Percentiles rank a stretch among this genome's conserved stretches.
Evolutionary conservation across 176 grass and related monocot species (phyloP).

Genomic region (Oryza rufipogon): DNA sequence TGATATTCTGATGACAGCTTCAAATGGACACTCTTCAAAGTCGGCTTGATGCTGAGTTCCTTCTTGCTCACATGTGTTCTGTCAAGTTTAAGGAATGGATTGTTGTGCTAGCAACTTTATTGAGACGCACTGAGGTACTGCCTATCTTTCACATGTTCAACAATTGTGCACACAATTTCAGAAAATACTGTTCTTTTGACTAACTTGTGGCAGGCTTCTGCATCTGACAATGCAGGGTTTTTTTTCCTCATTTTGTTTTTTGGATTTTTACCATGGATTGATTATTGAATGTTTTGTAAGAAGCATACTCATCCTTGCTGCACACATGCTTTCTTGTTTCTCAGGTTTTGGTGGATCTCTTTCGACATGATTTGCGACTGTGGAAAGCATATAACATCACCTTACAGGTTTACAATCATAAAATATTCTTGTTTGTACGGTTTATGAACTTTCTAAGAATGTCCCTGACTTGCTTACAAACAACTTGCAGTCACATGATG

Average conservation of each 20-base stretch:
- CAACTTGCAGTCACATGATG: conserved; percentile 74
- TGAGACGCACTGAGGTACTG: conserved; percentile 85
- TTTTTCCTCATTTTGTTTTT: not conserved
- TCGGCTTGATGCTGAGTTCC: conserved; percentile 94
- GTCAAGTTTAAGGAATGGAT: conserved; percentile 99
- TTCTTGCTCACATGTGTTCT: conserved; percentile 99
- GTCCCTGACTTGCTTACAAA: conserved; percentile 40
- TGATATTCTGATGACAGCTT: conserved; percentile 58
- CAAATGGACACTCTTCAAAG: conserved; percentile 98
- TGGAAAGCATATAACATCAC: conserved; percentile 96
- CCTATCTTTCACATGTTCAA: conserved; percentile 26
- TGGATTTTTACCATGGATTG: not conserved
- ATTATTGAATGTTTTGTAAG: conserved; percentile 15
- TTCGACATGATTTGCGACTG: conserved; percentile 85
- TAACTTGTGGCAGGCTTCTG: conserved; percentile 2
- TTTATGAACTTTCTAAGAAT: not conserved
- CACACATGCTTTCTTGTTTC: conserved; percentile 25
- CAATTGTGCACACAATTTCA: not conserved
- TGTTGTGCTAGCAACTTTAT: conserved; percentile 88
- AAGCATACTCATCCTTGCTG: conserved; percentile 28
- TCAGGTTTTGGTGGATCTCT: conserved; percentile 96
- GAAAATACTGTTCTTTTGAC: not conserved
- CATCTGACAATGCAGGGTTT: not conserved
- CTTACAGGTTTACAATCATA: conserved; percentile 68
- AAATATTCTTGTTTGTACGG: not conserved